phyloP scores from a whole-genome alignment of 2,329 filamentous ascomycete genomes.

The Cryphonectria carpinicola region DNA sequence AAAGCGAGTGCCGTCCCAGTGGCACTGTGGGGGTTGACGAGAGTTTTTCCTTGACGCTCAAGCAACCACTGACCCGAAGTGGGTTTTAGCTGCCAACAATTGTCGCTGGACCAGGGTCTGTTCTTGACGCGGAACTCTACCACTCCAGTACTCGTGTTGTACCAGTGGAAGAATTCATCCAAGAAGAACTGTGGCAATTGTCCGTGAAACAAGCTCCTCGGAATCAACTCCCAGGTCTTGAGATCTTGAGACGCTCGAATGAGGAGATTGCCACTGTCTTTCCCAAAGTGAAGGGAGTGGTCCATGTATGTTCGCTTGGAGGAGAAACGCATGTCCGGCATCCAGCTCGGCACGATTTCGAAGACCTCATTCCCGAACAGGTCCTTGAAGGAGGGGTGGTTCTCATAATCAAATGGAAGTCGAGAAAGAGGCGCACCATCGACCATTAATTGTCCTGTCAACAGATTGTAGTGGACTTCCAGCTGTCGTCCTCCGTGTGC shows the following conservation, averaged over 20 bases:
- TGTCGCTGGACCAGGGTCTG: slow-evolving; percentile 35
- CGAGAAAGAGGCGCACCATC: slow-evolving; percentile 53
- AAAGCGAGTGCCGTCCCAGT: slow-evolving; percentile 39
- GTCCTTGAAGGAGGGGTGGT: slow-evolving; percentile 42
- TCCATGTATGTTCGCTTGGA: slow-evolving; percentile 38
- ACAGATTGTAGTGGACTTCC: slow-evolving; percentile 51
- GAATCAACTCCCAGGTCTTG: slow-evolving; percentile 3
- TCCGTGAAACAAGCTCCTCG: slow-evolving; percentile 32
- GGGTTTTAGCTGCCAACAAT: slow-evolving; percentile 7
- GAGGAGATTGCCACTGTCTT: slow-evolving; percentile 35
- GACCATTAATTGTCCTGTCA: slow-evolving; percentile 57
- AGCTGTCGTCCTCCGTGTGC: slow-evolving; percentile 19
- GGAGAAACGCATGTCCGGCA: slow-evolving; percentile 46
- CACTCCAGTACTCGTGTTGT: slow-evolving; percentile 35
- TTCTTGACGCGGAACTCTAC: slow-evolving; percentile 40
- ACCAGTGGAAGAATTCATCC: slow-evolving; percentile 52
- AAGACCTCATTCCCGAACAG: slow-evolving; percentile 49
- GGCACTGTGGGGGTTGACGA: slow-evolving; percentile 42
- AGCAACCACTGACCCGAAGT: slow-evolving; percentile 32
- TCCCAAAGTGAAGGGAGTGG: slow-evolving; percentile 43
- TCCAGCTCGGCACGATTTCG: slow-evolving; percentile 47
- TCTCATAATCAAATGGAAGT: slow-evolving; percentile 50
- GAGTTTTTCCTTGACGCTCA: slow-evolving; percentile 23
- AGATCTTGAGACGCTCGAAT: slow-evolving; percentile 35
- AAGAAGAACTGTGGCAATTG: slow-evolving; percentile 44